Base-by-base conservation (phyloP, 1,284 basidiomycete species). In the Ustilago lituana region DNA sequence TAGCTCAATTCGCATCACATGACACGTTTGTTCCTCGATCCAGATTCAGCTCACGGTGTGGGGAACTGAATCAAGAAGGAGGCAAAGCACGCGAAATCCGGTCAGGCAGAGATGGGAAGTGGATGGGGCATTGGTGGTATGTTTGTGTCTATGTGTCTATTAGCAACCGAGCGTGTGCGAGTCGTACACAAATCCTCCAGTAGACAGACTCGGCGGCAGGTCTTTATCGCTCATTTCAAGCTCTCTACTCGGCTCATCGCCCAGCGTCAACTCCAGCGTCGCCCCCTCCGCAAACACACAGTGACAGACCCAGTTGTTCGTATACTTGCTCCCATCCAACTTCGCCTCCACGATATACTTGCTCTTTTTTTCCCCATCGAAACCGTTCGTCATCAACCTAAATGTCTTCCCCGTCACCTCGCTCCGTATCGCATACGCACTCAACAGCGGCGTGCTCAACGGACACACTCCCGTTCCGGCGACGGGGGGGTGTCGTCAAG, bases 401-500 rank as follows among this genome's bases (percentile, higher is more conserved):
- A 67, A 63, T 12, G 46, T 48, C 27, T 56, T 65, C 5, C 69
- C 69, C 12, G 66, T 58, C 10, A 65, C 9, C 4, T 35, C 14
- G 36, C 37, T 55, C 10, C 12, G 48, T 12, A 73, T 51, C 7
- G 31, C 22, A 24, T 51, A 69, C 10, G 8, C 31, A 26, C 48
- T 44, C 36, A 72, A 17, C 14, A 72, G 32, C 3, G 69, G 69
- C 5, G 69, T 73, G 17, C 55, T 43, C 11, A 73, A 49, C 37
- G 70, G 33, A 29, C 70, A 73, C 2, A 73, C 66, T 0, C 53
- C 60, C 10, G 63, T 62, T 0, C 65, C 64, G 8, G 69, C 65
- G 1, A 73, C 69, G 10, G 71, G 71, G 11, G 50, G 72, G 4
- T 72, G 38, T 9, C 71, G n/a, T n/a, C n/a, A n/a, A n/a, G n/a